Conservation (phyloP, 768 basidiomycete genomes). For the Mycena polygramma region DNA sequence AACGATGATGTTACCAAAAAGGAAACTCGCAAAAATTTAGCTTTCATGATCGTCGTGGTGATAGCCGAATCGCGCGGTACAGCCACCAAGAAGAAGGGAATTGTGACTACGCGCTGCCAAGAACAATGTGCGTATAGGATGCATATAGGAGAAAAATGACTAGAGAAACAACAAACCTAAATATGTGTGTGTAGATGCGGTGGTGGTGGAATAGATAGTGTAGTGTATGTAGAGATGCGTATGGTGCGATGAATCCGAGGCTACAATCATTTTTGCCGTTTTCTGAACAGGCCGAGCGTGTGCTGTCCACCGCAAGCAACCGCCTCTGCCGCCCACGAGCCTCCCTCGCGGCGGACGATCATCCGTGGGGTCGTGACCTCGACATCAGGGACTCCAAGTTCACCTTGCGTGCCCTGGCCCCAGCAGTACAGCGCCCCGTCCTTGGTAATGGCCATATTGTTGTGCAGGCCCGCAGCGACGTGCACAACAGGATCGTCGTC, state of each 20-base stretch:
- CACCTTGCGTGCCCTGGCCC: constrained; percentile 85
- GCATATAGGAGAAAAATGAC: constrained; percentile 25
- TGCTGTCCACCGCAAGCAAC: constrained; percentile 87
- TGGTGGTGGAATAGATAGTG: constrained; percentile 24
- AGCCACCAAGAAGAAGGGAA: constrained; percentile 13
- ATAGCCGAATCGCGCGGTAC: neutral
- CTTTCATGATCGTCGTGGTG: no score
- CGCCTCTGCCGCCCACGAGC: constrained; percentile 73
- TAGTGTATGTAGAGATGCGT: constrained; percentile 36
- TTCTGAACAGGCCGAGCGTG: constrained; percentile 78
- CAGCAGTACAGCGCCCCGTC: constrained; percentile 80
- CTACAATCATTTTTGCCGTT: constrained; percentile 56
- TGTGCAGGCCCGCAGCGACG: constrained; percentile 78
- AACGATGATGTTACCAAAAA: constrained; percentile 20
- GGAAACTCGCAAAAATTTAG: constrained; percentile 20
- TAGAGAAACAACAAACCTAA: constrained; percentile 32
- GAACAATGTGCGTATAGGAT: neutral
- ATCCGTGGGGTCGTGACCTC: constrained; percentile 74
- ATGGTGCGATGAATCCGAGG: constrained; percentile 22
- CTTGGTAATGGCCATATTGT: constrained; percentile 77
- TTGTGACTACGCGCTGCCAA: no score
- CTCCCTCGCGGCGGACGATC: constrained; percentile 81
- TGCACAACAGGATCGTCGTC: constrained; percentile 72
- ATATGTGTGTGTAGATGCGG: constrained; percentile 6
- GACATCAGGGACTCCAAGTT: constrained; percentile 74